Evolutionary conservation across 768 basidiomycete species (phyloP), one percentile per base, ranked within the genome.

Genomic region (Trametes villosa): DNA sequence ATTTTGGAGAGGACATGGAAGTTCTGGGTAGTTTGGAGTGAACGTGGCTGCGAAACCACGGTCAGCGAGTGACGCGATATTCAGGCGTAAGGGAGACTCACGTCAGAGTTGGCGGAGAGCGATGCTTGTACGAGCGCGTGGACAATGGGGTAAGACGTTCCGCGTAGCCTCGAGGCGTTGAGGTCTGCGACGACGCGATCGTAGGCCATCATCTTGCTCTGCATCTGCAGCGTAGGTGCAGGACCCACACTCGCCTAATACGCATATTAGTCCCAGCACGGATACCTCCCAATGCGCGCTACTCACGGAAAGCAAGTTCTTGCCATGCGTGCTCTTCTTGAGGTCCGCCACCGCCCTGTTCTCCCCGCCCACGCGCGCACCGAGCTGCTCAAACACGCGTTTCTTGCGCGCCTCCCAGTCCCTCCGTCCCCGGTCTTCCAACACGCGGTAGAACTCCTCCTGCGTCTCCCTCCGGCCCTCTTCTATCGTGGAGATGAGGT

Each of bases 181-280:
- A 98, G 77, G 24, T 92, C 86, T 8, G 83, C 78, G 42, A 98
- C 78, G 31, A 91, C 87, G 48, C 86, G 85, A 77, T 96, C 92
- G 72, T 98, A 99, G 13, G 86, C 88, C 90, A 98, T 93, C 95
- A 98, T 95, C 75, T 92, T 92, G 74, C 83, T 86, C 73, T 96
- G 94, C 88, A 91, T 91, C 70, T 92, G 90, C 40, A 91, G 72
- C 15, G 81, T 85, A 22, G 88, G 75, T 60, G 81, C 85, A 1
- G 88, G 86, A 1, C 81, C 77, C 1, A 78, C 74, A 55, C 77
- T 77, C 44, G 80, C 71, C 77, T 81, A 59, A 12, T 53, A 27
- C 41, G 60, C 47, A 57, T 51, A 41, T 49, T 22, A 54, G 30
- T 44, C 18, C 11, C 22, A 27, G 27, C 9, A 22, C 33, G 44